A percentile compares a stretch with the other conserved stretches of the same genome.
Conservation (phyloP, 768 basidiomycete species). For the Leucocoprinus birnbaumii region DNA sequence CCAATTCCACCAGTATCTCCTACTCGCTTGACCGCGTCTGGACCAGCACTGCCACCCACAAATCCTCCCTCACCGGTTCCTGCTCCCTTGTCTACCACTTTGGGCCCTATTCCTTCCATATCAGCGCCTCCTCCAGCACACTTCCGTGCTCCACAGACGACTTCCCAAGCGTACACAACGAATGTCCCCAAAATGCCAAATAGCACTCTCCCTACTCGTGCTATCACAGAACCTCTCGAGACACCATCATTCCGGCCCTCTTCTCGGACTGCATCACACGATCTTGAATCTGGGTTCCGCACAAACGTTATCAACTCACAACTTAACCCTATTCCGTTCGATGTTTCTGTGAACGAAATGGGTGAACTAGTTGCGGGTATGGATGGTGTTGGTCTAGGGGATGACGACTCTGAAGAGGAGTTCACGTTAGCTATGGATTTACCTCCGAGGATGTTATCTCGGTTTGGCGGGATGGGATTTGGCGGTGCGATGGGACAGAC, state of each 20-base stretch:
- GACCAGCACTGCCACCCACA: not conserved
- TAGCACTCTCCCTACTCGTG: not conserved
- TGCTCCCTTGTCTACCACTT: not conserved
- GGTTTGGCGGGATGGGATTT: not conserved
- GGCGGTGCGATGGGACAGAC: slow-evolving; percentile 6
- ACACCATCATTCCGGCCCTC: not conserved
- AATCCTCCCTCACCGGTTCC: not conserved
- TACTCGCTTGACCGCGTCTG: not conserved
- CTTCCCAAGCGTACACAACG: not conserved
- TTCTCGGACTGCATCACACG: not conserved
- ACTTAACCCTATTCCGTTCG: slow-evolving; percentile 14
- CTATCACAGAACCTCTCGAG: not conserved
- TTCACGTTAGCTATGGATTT: slow-evolving; percentile 46
- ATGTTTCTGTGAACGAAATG: slow-evolving; percentile 15
- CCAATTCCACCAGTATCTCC: not conserved
- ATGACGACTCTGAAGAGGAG: slow-evolving; percentile 30
- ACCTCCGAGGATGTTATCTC: slow-evolving; percentile 17
- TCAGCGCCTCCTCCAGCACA: not conserved
- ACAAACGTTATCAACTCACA: not conserved
- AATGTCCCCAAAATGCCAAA: not conserved
- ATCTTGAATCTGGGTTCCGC: not conserved
- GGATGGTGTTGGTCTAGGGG: slow-evolving; percentile 11
- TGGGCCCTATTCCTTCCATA: not conserved
- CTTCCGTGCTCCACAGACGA: not conserved
- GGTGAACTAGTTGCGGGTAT: slow-evolving; percentile 15